phyloP scores from a whole-genome alignment of 2,329 filamentous ascomycete genomes.

The Colletotrichum coccodes region DNA sequence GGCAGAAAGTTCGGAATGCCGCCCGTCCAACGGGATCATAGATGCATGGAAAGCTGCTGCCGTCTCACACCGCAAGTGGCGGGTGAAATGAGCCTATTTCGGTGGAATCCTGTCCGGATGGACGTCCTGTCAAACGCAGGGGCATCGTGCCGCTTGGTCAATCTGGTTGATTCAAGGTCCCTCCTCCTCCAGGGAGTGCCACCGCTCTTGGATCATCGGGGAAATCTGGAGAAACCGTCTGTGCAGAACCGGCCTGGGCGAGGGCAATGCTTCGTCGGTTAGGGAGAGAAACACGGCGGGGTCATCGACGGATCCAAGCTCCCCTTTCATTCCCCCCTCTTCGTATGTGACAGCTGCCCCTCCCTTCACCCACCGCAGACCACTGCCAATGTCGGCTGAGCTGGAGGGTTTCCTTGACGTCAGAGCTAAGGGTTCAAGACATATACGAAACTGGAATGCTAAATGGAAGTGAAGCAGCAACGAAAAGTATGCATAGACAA shows the following conservation, averaged over 20 bases:
- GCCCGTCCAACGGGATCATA: not conserved
- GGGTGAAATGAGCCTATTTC: too few species aligned
- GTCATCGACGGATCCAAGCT: conserved; percentile 12
- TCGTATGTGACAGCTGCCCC: not conserved
- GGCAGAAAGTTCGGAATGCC: not conserved
- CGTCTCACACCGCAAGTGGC: not conserved
- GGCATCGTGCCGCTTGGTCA: too few species aligned
- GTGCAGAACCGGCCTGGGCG: not conserved
- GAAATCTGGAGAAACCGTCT: not conserved
- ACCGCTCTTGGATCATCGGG: not conserved
- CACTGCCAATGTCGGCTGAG: not conserved
- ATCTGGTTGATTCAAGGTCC: too few species aligned
- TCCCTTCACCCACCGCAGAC: not conserved
- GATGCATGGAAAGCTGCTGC: not conserved
- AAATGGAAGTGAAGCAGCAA: not conserved
- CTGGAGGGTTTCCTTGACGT: not conserved
- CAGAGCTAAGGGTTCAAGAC: not conserved
- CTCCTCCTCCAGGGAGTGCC: too few species aligned
- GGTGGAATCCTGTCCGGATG: not conserved
- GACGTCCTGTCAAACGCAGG: too few species aligned
- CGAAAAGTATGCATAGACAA: not conserved
- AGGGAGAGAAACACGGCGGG: not conserved
- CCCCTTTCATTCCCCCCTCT: not conserved
- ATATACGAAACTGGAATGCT: not conserved
- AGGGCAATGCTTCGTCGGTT: not conserved